phyloP scores from a whole-genome alignment of 176 grass and related monocot species.

The Zoysia pacifica region DNA sequence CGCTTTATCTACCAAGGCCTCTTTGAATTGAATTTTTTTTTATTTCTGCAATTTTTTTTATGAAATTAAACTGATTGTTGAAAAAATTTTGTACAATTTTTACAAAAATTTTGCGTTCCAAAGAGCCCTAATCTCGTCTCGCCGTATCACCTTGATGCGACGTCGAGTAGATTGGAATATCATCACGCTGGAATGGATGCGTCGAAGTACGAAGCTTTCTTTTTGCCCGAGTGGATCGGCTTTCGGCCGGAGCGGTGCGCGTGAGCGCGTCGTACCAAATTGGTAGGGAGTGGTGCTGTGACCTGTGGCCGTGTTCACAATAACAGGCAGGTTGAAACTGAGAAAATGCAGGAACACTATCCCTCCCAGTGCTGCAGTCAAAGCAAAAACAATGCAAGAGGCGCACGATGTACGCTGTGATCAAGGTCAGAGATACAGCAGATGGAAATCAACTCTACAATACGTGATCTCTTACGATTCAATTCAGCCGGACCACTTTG shows the following conservation, averaged over 20 bases:
- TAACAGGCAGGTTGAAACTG: neutral
- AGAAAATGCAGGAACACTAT: neutral
- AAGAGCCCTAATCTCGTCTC: neutral
- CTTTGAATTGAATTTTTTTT: too few species aligned
- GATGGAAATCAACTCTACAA: neutral
- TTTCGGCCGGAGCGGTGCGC: neutral
- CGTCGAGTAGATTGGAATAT: neutral
- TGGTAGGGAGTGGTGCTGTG: neutral
- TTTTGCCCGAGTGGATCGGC: neutral
- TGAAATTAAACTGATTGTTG: too few species aligned
- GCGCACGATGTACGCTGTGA: neutral
- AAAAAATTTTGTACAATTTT: too few species aligned
- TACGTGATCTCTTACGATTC: neutral
- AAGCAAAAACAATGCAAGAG: neutral
- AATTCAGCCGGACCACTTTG: neutral
- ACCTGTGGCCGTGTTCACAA: neutral
- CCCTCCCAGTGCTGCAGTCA: neutral
- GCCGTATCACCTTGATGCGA: conserved; percentile 25
- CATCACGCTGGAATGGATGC: neutral
- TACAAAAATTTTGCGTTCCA: too few species aligned
- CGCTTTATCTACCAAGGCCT: too few species aligned
- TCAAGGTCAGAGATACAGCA: neutral
- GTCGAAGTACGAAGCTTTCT: conserved; percentile 14
- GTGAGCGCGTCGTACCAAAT: neutral
- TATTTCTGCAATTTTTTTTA: too few species aligned